These are phyloP conservation scores for Ehretia macrophylla DNA, from an alignment of 257 asterid species.

Conservation along the genomic window DNA sequence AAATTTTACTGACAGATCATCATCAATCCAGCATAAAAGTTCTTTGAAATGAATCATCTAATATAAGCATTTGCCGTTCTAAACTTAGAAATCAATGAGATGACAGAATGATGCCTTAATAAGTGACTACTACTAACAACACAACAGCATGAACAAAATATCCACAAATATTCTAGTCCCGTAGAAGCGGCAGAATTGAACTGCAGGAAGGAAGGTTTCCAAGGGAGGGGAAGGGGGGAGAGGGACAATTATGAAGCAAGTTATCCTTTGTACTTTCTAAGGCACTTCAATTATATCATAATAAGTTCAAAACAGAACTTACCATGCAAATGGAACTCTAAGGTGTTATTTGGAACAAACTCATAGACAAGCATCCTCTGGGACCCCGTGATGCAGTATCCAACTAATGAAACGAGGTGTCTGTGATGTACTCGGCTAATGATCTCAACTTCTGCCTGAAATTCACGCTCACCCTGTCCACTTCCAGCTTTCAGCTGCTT, in stretches of 20 bases:
- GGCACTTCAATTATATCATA: not conserved
- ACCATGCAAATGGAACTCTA: slow-evolving; percentile 85
- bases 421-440: slow-evolving; percentile 94
- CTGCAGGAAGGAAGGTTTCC: not conserved
- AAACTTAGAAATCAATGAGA: too few relatives aligned
- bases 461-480: slow-evolving; percentile 93
- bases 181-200: not conserved
- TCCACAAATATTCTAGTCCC: too few relatives aligned
- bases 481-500: slow-evolving; percentile 88
- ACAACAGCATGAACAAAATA: too few relatives aligned
- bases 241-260: too few relatives aligned
- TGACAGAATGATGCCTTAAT: too few relatives aligned
- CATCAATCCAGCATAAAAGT: too few relatives aligned
- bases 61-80: not conserved
- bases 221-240: too few relatives aligned
- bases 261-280: too few relatives aligned
- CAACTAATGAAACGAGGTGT: slow-evolving; percentile 91
- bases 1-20: not conserved
- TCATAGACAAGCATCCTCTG: slow-evolving; percentile 84
- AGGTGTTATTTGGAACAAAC: slow-evolving; percentile 73
- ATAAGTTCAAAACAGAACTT: slow-evolving; percentile 12
- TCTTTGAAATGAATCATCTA: too few relatives aligned
- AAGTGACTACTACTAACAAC: too few relatives aligned
- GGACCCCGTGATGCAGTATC: slow-evolving; percentile 71
- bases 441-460: slow-evolving; percentile 95